These are phyloP conservation scores for Entomortierella lignicola DNA, from an alignment of 192 early-diverging fungal genomes.

Conservation along the genomic window DNA sequence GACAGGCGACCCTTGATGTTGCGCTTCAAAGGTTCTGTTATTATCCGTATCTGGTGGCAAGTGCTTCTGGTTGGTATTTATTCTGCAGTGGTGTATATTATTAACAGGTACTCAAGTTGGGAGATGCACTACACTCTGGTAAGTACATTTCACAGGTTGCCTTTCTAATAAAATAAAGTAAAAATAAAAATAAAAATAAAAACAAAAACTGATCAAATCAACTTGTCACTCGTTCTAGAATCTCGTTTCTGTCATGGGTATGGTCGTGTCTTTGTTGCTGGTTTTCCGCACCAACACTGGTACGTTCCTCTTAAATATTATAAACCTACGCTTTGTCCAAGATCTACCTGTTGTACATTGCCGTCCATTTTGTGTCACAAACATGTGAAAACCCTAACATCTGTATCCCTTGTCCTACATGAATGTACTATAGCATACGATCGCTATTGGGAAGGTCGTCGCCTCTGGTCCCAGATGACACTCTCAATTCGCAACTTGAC, in stretches of 20 bases:
- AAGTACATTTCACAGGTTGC: not conserved
- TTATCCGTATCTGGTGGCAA: constrained; percentile 45
- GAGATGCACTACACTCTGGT: constrained; percentile 45
- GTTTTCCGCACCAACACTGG: constrained; percentile 78
- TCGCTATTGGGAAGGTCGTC: constrained; percentile 90
- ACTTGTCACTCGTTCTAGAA: not conserved
- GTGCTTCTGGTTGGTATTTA: constrained; percentile 28
- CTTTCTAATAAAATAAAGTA: not conserved
- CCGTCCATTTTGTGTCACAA: not conserved
- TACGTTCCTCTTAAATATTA: too few relatives aligned
- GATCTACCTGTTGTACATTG: too few relatives aligned
- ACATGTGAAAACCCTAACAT: not conserved
- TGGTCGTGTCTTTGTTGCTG: constrained; percentile 64
- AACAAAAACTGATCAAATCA: not conserved
- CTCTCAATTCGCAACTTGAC: constrained; percentile 82
- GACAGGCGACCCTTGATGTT: constrained; percentile 46
- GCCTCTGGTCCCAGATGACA: constrained; percentile 80
- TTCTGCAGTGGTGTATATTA: constrained; percentile 20
- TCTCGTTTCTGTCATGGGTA: constrained; percentile 48
- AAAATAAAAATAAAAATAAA: too few relatives aligned
- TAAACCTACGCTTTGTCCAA: too few relatives aligned
- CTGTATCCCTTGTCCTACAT: constrained; percentile 47
- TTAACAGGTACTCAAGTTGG: constrained; percentile 32
- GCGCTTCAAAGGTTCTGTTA: constrained; percentile 48
- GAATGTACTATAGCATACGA: constrained; percentile 73